Percentiles rank a stretch among this genome's conserved stretches.
phyloP scores from a whole-genome alignment of 1,284 basidiomycete genomes.

The Phaffia rhodozyma region DNA sequence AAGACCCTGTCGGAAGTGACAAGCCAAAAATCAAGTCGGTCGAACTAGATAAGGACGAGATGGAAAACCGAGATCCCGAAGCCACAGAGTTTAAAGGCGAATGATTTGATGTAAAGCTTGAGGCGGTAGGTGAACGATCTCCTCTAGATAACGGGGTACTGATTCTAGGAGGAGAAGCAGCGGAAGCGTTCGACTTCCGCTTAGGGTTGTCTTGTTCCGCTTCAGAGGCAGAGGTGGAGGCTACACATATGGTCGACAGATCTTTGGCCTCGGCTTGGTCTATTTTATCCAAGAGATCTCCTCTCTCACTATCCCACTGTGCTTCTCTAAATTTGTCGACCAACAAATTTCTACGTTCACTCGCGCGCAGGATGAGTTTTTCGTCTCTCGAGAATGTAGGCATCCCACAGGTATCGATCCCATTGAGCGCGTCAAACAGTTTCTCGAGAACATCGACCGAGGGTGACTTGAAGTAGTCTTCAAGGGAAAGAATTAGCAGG shows the following conservation, averaged over 20 bases:
- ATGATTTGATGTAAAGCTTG: too few species aligned
- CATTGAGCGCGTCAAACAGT: conserved; percentile 85
- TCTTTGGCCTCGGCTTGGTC: too few species aligned
- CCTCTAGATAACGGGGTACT: too few species aligned
- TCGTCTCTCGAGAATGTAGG: conserved; percentile 68
- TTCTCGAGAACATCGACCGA: conserved; percentile 76
- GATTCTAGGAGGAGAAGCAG: too few species aligned
- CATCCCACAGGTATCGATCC: conserved; percentile 70
- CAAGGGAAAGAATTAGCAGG: conserved; percentile 80
- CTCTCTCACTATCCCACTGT: neutral
- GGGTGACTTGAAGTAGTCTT: conserved; percentile 84
- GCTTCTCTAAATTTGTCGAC: conserved; percentile 51
- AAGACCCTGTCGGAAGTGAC: too few species aligned
- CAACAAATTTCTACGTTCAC: conserved; percentile 85
- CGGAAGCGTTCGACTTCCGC: neutral
- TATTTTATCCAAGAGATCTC: neutral
- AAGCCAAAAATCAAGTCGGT: too few species aligned
- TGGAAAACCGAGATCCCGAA: too few species aligned
- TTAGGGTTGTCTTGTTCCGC: neutral
- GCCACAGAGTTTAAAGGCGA: too few species aligned
- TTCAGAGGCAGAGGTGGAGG: neutral
- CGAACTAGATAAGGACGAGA: too few species aligned
- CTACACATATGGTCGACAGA: neutral
- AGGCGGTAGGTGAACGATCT: too few species aligned
- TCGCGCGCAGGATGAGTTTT: conserved; percentile 75